Conservation (phyloP, 257 asterid genomes). For the Coffea canephora region DNA sequence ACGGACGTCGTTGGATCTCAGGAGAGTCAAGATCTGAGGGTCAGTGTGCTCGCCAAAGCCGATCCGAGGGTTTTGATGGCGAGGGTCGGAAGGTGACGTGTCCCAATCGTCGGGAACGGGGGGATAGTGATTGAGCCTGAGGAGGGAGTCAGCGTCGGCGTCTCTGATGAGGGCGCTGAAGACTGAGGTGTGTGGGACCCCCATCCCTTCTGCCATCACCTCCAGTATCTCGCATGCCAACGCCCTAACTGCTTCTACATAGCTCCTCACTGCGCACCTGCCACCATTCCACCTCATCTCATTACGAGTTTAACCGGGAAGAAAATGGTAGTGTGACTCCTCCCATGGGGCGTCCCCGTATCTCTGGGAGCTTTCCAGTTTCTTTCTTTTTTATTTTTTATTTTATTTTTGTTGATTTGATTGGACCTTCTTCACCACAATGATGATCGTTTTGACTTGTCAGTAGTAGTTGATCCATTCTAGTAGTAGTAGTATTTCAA, state of each 20-base stretch:
- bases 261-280: constrained; percentile 53
- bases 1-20: constrained; percentile 51
- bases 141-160: constrained; percentile 44
- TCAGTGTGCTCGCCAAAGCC: constrained; percentile 92
- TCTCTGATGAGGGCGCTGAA: constrained; percentile 49
- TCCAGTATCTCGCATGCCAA: constrained; percentile 70
- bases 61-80: constrained; percentile 13
- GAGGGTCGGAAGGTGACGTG: constrained; percentile 15
- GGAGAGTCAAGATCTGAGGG: constrained; percentile 82
- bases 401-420: constrained; percentile 27
- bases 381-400: not conserved
- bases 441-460: constrained; percentile 22
- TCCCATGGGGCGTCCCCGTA: no score
- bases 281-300: not conserved
- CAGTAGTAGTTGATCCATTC: constrained; percentile 16
- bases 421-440: constrained; percentile 20
- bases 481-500: not conserved
- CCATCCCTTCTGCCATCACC: constrained; percentile 49
- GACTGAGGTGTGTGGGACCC: constrained; percentile 31
- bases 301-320: not conserved
- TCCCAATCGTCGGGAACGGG: constrained; percentile 14
- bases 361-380: constrained; percentile 29
- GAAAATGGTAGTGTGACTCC: no score
- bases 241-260: constrained; percentile 52
- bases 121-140: constrained; percentile 79